Evolutionary conservation across 371 early-diverging fungal species (phyloP).

Genomic region (Apophysomyces sp.): DNA sequence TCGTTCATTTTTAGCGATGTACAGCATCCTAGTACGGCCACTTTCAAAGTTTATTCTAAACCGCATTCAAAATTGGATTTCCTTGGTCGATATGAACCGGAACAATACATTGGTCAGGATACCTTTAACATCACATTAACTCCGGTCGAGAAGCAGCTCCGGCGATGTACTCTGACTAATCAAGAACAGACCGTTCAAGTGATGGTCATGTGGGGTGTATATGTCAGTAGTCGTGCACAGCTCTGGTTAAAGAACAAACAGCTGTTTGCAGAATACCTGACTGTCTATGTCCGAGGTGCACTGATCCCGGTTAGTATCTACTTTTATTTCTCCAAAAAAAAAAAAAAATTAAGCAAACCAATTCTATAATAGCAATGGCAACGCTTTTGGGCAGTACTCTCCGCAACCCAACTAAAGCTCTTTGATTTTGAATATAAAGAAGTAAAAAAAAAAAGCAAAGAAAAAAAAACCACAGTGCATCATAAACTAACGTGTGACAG

Average conservation of each 20-base stretch:
- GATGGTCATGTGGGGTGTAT: conserved; percentile 34
- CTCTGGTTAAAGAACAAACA: conserved; percentile 26
- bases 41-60: conserved; percentile 27
- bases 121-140: conserved; percentile 23
- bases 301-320: conserved; percentile 34
- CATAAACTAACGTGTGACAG: not conserved
- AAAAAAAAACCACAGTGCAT: not conserved
- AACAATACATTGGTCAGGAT: conserved; percentile 28
- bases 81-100: conserved; percentile 16
- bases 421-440: conserved; percentile 52
- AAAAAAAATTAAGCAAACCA: not conserved
- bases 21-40: conserved; percentile 16
- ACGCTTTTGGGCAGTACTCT: conserved; percentile 41
- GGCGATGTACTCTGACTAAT: conserved; percentile 24
- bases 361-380: conserved; percentile 35
- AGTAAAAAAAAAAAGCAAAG: conserved; percentile 13
- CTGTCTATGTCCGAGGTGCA: conserved; percentile 41
- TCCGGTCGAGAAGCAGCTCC: conserved; percentile 32
- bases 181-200: conserved; percentile 25
- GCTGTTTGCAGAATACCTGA: conserved; percentile 36
- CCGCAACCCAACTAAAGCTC: conserved; percentile 29
- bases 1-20: conserved; percentile 27
- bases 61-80: conserved; percentile 19
- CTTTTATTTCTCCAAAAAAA: not conserved
- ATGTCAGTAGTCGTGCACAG: conserved; percentile 30